Evolutionary conservation across 495 filamentous ascomycete species (phyloP), one percentile per base, ranked within the genome.

Genomic region (Penicillium silybi): DNA sequence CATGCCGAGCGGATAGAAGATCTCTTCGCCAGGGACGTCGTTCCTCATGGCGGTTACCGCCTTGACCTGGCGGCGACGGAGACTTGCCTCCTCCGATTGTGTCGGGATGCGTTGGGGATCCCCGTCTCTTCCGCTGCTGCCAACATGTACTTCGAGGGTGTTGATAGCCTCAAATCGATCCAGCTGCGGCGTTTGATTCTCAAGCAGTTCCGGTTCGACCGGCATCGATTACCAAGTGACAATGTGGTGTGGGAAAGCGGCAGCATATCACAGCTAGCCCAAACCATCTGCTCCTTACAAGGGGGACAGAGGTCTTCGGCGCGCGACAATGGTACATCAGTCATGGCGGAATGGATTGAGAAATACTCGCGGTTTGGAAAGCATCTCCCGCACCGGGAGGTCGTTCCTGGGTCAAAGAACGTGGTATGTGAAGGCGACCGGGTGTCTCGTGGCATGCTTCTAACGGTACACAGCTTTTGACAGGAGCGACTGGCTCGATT

Each of bases 101-200:
- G 76, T 40, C 50, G 54, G 38, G 61, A 76, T 7, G 57, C 71
- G 26, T 63, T 80, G 11, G 69, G 62, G 11, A 58, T 79, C 23
- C 17, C 62, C 1, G 52, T 80, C 6, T 60, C 72, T 4, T 55
- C 67, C 44, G 44, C 52, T 3, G 54, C 77, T 2, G 59, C 72
- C 4, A 76, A 82, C 52, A 75, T 85, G 55, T 84, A 83, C 45
- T 61, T 72, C 0, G 66, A 74, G 8, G 82, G 82, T 8, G 57
- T 85, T 16, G 81, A 84, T 56, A 84, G 81, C 47, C 61, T 85
- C n/a, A 76, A 77, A 41, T 78, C 81, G 4, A 83, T 83, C 16
- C 76, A 82, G 43, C 60, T 85, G 39, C 73, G 80, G 26, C 67
- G 75, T 13, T 56, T 79, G 6, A 71, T 85, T 17, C 60, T 78